Conservation (phyloP, 352 stramenopile genomes). For the Phytophthora brassicae region DNA sequence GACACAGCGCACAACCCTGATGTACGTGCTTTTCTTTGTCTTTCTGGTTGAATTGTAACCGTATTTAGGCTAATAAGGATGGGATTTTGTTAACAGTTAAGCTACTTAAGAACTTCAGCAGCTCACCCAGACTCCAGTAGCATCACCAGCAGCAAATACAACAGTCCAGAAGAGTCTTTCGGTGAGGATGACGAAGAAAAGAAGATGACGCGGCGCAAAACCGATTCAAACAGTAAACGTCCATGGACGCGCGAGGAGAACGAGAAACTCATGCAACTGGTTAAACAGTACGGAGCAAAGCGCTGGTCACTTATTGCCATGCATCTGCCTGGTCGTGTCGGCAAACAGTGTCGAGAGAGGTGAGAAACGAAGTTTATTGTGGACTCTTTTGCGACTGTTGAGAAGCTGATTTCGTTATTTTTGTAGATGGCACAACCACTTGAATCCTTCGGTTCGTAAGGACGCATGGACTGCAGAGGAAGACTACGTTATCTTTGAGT, state of each 20-base stretch:
- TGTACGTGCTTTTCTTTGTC: slow-evolving; percentile 25
- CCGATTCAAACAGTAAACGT: slow-evolving; percentile 85
- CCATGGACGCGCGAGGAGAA: slow-evolving; percentile 89
- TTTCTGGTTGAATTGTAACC: too few species aligned
- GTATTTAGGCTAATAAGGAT: not conserved
- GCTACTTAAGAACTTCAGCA: slow-evolving; percentile 33
- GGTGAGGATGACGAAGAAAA: slow-evolving; percentile 71
- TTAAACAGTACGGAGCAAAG: slow-evolving; percentile 89
- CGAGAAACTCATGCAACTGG: slow-evolving; percentile 85
- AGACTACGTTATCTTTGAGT: slow-evolving; percentile 90
- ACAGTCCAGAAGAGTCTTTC: slow-evolving; percentile 55
- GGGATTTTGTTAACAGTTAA: slow-evolving; percentile 20
- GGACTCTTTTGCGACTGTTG: not conserved
- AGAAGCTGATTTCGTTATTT: not conserved
- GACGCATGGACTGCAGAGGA: slow-evolving; percentile 90
- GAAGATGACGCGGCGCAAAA: slow-evolving; percentile 44
- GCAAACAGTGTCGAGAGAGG: slow-evolving; percentile 88
- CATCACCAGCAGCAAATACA: slow-evolving; percentile 39
- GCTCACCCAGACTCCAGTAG: slow-evolving; percentile 25
- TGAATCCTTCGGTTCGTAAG: slow-evolving; percentile 88
- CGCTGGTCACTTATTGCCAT: slow-evolving; percentile 90
- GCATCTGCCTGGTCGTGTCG: slow-evolving; percentile 84
- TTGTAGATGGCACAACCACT: slow-evolving; percentile 85
- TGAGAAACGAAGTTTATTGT: slow-evolving; percentile 4
- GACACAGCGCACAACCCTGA: slow-evolving; percentile 28